phyloP scores from a whole-genome alignment of 2,329 filamentous ascomycete species.

The Colletotrichum australisinense region DNA sequence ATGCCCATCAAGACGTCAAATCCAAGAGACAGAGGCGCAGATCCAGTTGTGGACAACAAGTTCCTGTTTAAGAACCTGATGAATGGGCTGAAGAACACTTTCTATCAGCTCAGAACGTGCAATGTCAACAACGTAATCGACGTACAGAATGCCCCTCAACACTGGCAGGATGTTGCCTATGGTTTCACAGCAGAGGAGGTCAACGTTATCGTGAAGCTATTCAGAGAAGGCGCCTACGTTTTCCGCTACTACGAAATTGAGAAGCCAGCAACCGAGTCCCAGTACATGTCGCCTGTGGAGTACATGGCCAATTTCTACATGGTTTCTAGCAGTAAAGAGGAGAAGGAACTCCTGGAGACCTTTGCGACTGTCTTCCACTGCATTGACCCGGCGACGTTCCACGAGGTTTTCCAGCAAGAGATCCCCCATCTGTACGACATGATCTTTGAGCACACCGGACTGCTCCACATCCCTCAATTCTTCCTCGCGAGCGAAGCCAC shows the following conservation, averaged over 20 bases:
- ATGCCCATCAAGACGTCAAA: slow-evolving; percentile 97
- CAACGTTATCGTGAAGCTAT: slow-evolving; percentile 94
- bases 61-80: slow-evolving; percentile 97
- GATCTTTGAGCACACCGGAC: slow-evolving; percentile 95
- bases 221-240: slow-evolving; percentile 94
- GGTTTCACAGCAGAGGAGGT: slow-evolving; percentile 98
- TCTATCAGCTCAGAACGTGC: slow-evolving; percentile 93
- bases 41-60: slow-evolving; percentile 96
- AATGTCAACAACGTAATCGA: slow-evolving; percentile 80
- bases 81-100: slow-evolving; percentile 94
- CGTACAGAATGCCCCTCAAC: slow-evolving; percentile 79
- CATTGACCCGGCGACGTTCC: slow-evolving; percentile 97
- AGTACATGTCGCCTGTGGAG: slow-evolving; percentile 85
- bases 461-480: slow-evolving; percentile 97
- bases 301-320: slow-evolving; percentile 96
- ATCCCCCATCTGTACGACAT: slow-evolving; percentile 97
- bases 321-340: slow-evolving; percentile 92
- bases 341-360: slow-evolving; percentile 96
- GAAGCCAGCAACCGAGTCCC: slow-evolving; percentile 77
- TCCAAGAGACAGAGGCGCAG: slow-evolving; percentile 86
- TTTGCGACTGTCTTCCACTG: slow-evolving; percentile 99
- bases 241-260: slow-evolving; percentile 98
- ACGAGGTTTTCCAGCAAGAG: slow-evolving; percentile 97
- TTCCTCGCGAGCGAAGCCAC: slow-evolving; percentile 99
- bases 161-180: slow-evolving; percentile 96